These are phyloP conservation scores for Didymosphaeria variabile DNA, from an alignment of 2,329 filamentous ascomycete species.

Conservation along the genomic window DNA sequence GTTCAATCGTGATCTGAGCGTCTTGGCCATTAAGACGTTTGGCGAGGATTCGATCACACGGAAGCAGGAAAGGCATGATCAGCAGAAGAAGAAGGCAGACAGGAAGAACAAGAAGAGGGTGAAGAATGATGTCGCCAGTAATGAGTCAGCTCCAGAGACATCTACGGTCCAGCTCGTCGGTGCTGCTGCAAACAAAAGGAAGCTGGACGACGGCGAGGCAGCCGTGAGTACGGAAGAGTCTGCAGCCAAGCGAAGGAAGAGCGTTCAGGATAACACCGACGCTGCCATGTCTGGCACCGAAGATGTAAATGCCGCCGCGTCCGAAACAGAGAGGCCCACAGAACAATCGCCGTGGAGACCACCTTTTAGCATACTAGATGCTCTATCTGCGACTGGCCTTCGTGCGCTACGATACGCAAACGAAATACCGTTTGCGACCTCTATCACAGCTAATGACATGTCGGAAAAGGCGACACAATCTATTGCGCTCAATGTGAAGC, in stretches of 20 bases:
- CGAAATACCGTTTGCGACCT: slow-evolving; percentile 85
- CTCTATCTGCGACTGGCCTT: slow-evolving; percentile 90
- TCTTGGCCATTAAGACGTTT: slow-evolving; percentile 89
- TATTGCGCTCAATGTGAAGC: slow-evolving; percentile 83
- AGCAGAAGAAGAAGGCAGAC: slow-evolving; percentile 42
- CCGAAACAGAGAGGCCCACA: background rate
- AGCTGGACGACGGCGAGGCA: slow-evolving; percentile 28
- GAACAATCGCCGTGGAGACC: slow-evolving; percentile 32
- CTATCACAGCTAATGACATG: slow-evolving; percentile 89
- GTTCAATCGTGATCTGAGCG: slow-evolving; percentile 95
- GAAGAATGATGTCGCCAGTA: slow-evolving; percentile 17
- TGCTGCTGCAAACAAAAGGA: slow-evolving; percentile 35
- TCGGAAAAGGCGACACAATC: slow-evolving; percentile 78
- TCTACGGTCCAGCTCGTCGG: slow-evolving; percentile 16
- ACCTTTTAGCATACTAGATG: slow-evolving; percentile 78
- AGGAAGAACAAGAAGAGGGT: slow-evolving; percentile 34
- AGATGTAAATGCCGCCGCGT: background rate
- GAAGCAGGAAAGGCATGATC: slow-evolving; percentile 56
- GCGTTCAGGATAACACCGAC: slow-evolving; percentile 25
- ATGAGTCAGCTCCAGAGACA: slow-evolving; percentile 1
- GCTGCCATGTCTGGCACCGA: slow-evolving; percentile 14
- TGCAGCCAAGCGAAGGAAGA: slow-evolving; percentile 39
- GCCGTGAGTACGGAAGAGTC: slow-evolving; percentile 17
- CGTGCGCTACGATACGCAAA: slow-evolving; percentile 90
- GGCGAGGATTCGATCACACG: slow-evolving; percentile 71